Evolutionary conservation across 768 basidiomycete species (phyloP).

Genomic region (Xerocomellus chrysenteron): DNA sequence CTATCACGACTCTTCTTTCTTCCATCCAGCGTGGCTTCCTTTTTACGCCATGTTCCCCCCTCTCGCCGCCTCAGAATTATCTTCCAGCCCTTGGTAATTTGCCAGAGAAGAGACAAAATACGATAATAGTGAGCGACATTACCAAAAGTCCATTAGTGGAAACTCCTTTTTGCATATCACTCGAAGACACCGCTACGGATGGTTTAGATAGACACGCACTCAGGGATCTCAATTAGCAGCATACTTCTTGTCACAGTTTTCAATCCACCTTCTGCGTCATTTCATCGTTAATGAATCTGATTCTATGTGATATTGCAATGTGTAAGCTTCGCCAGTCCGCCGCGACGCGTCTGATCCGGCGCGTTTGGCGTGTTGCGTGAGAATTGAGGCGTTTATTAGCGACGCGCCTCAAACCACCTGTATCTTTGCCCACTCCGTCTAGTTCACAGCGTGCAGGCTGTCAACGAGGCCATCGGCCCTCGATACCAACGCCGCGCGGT

Average conservation of each 20-base stretch:
- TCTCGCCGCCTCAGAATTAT: slow-evolving; percentile 57
- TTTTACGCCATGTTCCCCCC: slow-evolving; percentile 60
- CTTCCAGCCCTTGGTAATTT: slow-evolving; percentile 6
- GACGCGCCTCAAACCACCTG: slow-evolving; percentile 3
- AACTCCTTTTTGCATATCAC: slow-evolving; percentile 8
- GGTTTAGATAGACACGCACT: slow-evolving; percentile 26
- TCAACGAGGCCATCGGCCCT: neutral
- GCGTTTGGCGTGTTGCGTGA: slow-evolving; percentile 27
- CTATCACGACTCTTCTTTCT: slow-evolving; percentile 61
- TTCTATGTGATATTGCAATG: neutral
- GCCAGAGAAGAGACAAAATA: slow-evolving; percentile 7
- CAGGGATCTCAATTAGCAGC: slow-evolving; percentile 23
- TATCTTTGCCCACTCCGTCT: slow-evolving; percentile 3
- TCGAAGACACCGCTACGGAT: slow-evolving; percentile 9
- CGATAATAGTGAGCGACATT: neutral
- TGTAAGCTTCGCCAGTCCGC: neutral
- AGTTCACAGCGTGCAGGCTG: neutral
- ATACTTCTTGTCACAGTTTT: neutral
- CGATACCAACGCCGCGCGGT: neutral
- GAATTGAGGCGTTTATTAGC: slow-evolving; percentile 18
- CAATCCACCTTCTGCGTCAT: slow-evolving; percentile 5
- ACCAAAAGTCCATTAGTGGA: neutral
- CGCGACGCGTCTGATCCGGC: slow-evolving; percentile 21
- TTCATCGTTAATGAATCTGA: neutral
- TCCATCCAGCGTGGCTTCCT: slow-evolving; percentile 68